Base-by-base conservation (phyloP, 2,329 filamentous ascomycete genomes). In the Hortaea sp. region DNA sequence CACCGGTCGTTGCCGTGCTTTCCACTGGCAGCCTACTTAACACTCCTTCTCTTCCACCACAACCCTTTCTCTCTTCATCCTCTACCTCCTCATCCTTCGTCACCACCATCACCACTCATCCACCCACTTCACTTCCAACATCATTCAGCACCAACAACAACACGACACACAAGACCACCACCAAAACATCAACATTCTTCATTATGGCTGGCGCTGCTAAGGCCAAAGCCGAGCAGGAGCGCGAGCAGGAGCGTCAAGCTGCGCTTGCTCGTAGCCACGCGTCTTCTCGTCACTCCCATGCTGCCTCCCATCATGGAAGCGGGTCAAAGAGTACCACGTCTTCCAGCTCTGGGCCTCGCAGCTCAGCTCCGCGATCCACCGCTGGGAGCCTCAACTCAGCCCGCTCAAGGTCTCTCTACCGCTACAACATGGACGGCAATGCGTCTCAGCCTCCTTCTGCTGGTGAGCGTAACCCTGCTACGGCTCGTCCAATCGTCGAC, bases 291-390 rank as follows among this genome's bases (percentile, higher is more conserved):
- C 20, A 20, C 20, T 20, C 20, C 20, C 20, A 20, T 20, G 20
- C 20, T 20, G 20, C 20, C 20, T 20, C 20, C 20, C 20, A 20
- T 20, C 20, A 20, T 20, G 20, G 20, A 20, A 20, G 20, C 20
- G 20, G 20, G 20, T 44, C 41, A 7, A 31, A 31, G 27, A 35
- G 49, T 28, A 35, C 59, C 42, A 49, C 57, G 42, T 43, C 48
- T 28, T 48, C 57, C 28, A 54, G 52, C 41, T 35, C 34, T 7
- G n/a, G 7, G n/a, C 20, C 38, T 12, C 35, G 13, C 27, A 28
- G 43, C 35, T 64, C 61, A 30, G 51, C 7, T 54, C 48, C 30
- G 41, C 39, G 39, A 41, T 46, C 43, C 35, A 47, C 29, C 42
- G 29, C 42, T 46, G 43, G 56, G 58, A 28, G 52, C 60, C 44